Evolutionary conservation across 179 eudicot genomes (phyloP), one percentile per base, ranked within the genome.

Genomic region (Amaranthus tricolor): DNA sequence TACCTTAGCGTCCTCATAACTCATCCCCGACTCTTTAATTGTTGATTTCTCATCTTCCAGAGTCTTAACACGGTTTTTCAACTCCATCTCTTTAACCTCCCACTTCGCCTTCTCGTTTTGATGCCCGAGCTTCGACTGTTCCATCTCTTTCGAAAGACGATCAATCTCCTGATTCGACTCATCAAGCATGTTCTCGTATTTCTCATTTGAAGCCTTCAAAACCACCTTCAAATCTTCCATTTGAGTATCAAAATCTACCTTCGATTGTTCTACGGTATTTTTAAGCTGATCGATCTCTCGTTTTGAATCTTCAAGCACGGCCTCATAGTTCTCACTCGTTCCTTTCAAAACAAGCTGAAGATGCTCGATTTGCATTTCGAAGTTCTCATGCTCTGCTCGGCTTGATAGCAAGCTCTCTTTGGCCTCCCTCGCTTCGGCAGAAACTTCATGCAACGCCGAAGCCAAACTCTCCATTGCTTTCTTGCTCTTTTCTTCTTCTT

Each of bases 381-480:
- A 88, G 69, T 75, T 84, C 79, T 87, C 90, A 61, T 84, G 87
- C 76, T 94, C 94, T 9, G 78, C 86, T 79, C 84, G 89, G 68
- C 77, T 80, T 31, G 92, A 87, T 53, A 89, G 60, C 11, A 91
- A 74, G 75, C 88, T 88, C 80, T 94, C 98, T 79, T 92, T 94
- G n/a, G 83, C 83, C 76, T 85, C 92, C 83, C 93, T 86, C 24
- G 94, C 96, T 85, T 94, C 96, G 14, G 82, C 74, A 31, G 98
- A 90, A 78, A 94, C 88, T 85, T 94, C 97, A 59, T 89, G 90
- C 77, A 94, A 79, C 13, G 94, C 97, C 14, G 92, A 89, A 71
- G 94, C 88, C 77, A 94, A 84, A 82, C 92, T 90, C 79, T 92
- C 97, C 89, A 91, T 84, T 20, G 94, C 96, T 75, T 86, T 88